Percentiles rank a stretch among this genome's conserved stretches.
Evolutionary conservation across 768 basidiomycete genomes (phyloP).

Genomic region (Roridomyces roridus): DNA sequence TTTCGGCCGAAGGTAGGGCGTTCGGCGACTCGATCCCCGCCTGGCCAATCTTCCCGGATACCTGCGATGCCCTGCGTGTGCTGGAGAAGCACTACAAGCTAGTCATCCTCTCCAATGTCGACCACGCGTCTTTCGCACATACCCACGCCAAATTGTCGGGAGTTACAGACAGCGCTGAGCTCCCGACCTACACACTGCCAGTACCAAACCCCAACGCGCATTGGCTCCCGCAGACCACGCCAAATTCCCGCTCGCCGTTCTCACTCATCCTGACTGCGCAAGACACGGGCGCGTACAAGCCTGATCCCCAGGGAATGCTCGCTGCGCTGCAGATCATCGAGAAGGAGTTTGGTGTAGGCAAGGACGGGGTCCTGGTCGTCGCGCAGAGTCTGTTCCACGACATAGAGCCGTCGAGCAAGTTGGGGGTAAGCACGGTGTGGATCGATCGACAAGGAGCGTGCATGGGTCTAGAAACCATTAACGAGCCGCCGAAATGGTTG

Average conservation of each 20-base stretch:
- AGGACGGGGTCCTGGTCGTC: constrained; percentile 62
- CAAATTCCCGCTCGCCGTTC: constrained; percentile 61
- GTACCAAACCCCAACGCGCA: constrained; percentile 39
- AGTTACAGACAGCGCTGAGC: constrained; percentile 31
- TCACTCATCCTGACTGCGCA: constrained; percentile 73
- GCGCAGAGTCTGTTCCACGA: constrained; percentile 76
- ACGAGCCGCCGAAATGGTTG: constrained; percentile 41
- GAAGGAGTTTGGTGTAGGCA: constrained; percentile 46
- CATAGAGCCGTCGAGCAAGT: constrained; percentile 61
- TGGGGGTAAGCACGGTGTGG: constrained; percentile 68
- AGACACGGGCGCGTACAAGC: constrained; percentile 78
- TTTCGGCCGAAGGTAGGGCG: constrained; percentile 40
- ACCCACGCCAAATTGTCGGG: constrained; percentile 63
- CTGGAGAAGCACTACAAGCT: constrained; percentile 72
- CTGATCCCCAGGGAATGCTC: constrained; percentile 59
- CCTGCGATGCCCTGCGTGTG: constrained; percentile 58
- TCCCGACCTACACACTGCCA: constrained; percentile 38
- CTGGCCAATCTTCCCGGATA: constrained; percentile 77
- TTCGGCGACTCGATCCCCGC: constrained; percentile 66
- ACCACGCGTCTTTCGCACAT: constrained; percentile 63
- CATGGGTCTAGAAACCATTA: constrained; percentile 45
- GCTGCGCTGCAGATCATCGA: constrained; percentile 52
- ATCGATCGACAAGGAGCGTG: constrained; percentile 62
- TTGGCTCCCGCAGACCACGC: constrained; percentile 51
- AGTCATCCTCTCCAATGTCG: constrained; percentile 79